Conservation (phyloP, 2,329 filamentous ascomycete genomes). For the Penicillium sp. region DNA sequence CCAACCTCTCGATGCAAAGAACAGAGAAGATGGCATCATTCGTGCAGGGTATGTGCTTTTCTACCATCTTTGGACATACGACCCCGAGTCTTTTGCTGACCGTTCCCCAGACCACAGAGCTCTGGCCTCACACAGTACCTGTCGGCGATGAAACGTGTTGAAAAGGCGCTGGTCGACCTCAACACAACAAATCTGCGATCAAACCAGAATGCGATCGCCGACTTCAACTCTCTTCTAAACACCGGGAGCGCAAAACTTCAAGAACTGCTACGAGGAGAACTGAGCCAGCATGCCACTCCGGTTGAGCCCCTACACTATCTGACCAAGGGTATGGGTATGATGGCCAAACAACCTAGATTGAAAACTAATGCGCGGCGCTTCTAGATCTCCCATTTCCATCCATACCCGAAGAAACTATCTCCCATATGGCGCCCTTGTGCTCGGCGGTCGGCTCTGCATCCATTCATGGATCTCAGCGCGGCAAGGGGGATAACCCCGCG, state of each 20-base stretch:
- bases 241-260: constrained; percentile 80
- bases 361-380: constrained; percentile 3
- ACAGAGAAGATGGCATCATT: constrained; percentile 87
- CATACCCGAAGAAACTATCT: constrained; percentile 71
- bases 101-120: constrained; percentile 62
- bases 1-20: constrained; percentile 88
- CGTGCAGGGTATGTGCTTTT: constrained; percentile 61
- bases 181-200: constrained; percentile 85
- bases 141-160: constrained; percentile 82
- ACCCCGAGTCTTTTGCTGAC: not conserved
- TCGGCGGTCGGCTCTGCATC: constrained; percentile 66
- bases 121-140: constrained; percentile 82
- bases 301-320: constrained; percentile 90
- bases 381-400: constrained; percentile 71
- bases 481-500: constrained; percentile 63
- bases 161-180: constrained; percentile 78
- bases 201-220: constrained; percentile 82
- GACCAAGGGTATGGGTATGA: constrained; percentile 66
- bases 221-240: constrained; percentile 73
- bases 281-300: constrained; percentile 73
- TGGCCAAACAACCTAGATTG: not conserved
- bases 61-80: not conserved
- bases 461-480: constrained; percentile 50
- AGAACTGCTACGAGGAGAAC: constrained; percentile 72
- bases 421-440: constrained; percentile 75